Percentiles rank a stretch among this genome's conserved stretches.
Evolutionary conservation across 768 basidiomycete genomes (phyloP).

Genomic region (Tephrocybe rancida): DNA sequence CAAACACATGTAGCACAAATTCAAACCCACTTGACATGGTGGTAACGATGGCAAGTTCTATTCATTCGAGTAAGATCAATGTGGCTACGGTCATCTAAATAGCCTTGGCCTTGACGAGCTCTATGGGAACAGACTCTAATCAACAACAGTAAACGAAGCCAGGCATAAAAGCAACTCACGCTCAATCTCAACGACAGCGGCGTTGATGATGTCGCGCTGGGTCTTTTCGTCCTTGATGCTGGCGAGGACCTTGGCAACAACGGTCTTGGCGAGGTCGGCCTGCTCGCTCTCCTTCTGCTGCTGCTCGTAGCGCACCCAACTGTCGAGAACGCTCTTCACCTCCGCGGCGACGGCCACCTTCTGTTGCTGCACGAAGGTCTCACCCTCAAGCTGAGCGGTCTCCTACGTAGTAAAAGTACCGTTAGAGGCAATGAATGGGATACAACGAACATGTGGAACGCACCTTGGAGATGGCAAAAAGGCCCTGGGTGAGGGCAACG

Average conservation of each 20-base stretch:
- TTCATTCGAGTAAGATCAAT: neutral
- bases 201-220: constrained; percentile 79
- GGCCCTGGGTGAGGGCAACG: constrained; percentile 83
- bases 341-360: constrained; percentile 85
- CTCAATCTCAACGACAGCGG: constrained; percentile 89
- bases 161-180: constrained; percentile 58
- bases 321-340: constrained; percentile 93
- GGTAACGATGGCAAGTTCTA: neutral
- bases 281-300: constrained; percentile 97
- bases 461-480: constrained; percentile 93
- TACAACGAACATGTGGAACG: constrained; percentile 18
- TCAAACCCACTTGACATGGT: neutral
- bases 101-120: constrained; percentile 89
- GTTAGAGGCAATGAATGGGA: neutral
- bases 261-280: constrained; percentile 82
- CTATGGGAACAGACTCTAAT: constrained; percentile 38
- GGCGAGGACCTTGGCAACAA: constrained; percentile 88
- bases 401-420: constrained; percentile 51
- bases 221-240: constrained; percentile 85
- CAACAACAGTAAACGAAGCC: neutral
- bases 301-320: constrained; percentile 98
- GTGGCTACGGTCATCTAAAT: constrained; percentile 54
- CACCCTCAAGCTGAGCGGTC: constrained; percentile 87
- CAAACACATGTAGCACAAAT: neutral
- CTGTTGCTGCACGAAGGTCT: constrained; percentile 90